Conservation (phyloP, 1,139 yeast species). For the Debaryomyces fabryi region DNA sequence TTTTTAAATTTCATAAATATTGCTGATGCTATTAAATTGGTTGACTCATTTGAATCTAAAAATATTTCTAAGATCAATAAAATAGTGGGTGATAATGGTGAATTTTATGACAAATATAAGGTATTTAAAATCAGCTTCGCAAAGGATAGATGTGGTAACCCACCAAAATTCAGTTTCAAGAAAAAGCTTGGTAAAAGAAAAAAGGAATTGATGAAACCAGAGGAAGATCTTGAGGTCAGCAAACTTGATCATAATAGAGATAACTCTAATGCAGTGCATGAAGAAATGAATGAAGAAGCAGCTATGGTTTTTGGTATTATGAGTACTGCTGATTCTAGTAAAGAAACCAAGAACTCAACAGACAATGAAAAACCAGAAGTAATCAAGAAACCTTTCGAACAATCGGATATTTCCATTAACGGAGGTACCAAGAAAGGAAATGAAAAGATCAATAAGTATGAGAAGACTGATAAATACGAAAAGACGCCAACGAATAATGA, state of each 20-base stretch:
- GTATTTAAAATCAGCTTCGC: constrained; percentile 48
- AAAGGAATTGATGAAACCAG: constrained; percentile 7
- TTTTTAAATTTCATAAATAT: constrained; percentile 48
- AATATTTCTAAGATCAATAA: constrained; percentile 22
- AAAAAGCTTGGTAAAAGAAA: constrained; percentile 25
- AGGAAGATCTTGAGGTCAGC: constrained; percentile 5
- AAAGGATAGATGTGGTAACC: constrained; percentile 52
- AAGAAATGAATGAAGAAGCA: constrained; percentile 21
- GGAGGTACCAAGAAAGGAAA: constrained; percentile 6
- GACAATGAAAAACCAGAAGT: constrained; percentile 1
- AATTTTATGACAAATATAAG: constrained; percentile 43
- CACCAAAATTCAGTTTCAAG: constrained; percentile 47
- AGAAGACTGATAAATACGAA: constrained; percentile 17
- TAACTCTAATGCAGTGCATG: neutral
- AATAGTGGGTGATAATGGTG: constrained; percentile 28
- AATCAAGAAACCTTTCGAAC: neutral
- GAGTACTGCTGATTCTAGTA: constrained; percentile 15
- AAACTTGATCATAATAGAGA: neutral
- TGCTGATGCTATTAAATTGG: constrained; percentile 40
- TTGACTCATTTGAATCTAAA: constrained; percentile 33
- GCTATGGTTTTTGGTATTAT: constrained; percentile 52
- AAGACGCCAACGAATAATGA: constrained; percentile 18
- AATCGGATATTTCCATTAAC: constrained; percentile 3
- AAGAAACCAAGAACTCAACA: neutral
- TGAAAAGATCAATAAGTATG: constrained; percentile 15